phyloP scores from a whole-genome alignment of 371 early-diverging fungal species.

The Mucor irregularis region DNA sequence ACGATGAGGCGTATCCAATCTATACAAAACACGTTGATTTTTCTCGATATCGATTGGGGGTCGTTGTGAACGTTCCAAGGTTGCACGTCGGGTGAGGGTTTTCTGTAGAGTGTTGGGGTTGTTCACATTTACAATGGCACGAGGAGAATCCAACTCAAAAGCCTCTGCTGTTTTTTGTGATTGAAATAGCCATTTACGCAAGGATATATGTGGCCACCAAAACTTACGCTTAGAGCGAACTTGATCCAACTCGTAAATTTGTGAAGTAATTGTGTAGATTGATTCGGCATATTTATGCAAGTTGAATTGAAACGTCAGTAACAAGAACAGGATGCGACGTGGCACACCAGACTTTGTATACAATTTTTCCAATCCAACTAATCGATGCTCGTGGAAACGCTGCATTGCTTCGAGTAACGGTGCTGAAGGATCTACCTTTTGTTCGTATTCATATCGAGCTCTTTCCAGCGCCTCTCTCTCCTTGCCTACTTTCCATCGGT shows the following conservation, averaged over 20 bases:
- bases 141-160: conserved; percentile 31
- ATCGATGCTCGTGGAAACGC: conserved; percentile 33
- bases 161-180: conserved; percentile 7
- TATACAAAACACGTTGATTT: conserved; percentile 1
- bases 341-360: conserved; percentile 30
- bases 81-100: conserved; percentile 20
- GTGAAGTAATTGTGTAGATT: conserved; percentile 41
- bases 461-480: conserved; percentile 6
- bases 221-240: conserved; percentile 23
- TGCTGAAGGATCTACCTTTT: conserved; percentile 31
- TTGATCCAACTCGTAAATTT: conserved; percentile 42
- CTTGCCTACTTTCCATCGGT: conserved; percentile 18
- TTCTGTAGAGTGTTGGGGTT: conserved; percentile 15
- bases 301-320: conserved; percentile 46
- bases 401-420: conserved; percentile 32
- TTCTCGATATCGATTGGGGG: conserved; percentile 6
- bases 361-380: conserved; percentile 31
- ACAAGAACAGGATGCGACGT: conserved; percentile 38
- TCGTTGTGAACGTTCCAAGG: background rate
- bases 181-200: conserved; percentile 24
- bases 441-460: conserved; percentile 9
- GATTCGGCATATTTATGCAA: conserved; percentile 43
- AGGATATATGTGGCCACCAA: conserved; percentile 34
- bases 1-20: conserved; percentile 13
- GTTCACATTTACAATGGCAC: conserved; percentile 13